Evolutionary conservation across 78 protist genomes (phyloP).

Genomic region (Tieghemostelium lacteum): DNA sequence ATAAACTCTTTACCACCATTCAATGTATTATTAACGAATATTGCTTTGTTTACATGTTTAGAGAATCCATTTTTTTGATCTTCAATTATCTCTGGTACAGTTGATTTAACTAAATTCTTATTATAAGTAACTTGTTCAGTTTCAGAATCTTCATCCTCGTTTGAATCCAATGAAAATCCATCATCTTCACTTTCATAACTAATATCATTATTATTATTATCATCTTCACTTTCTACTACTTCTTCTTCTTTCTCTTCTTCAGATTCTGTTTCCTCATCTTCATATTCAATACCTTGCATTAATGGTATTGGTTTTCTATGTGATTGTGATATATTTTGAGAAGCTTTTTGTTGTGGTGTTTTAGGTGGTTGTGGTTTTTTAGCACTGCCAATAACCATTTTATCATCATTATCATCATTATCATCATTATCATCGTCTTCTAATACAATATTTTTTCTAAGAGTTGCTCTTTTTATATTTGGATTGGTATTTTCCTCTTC

Average conservation of each 20-base stretch:
- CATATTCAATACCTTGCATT: neutral
- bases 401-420: too few species aligned
- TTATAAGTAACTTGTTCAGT: neutral
- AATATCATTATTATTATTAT: neutral
- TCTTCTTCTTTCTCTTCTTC: slow-evolving; percentile 12
- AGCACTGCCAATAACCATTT: too few species aligned
- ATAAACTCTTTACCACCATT: slow-evolving; percentile 7
- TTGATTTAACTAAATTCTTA: neutral
- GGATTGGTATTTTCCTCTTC: neutral
- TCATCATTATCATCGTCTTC: neutral
- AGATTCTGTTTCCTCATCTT: neutral
- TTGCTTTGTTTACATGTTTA: slow-evolving; percentile 1
- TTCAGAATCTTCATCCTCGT: slow-evolving; percentile 1
- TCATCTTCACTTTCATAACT: neutral
- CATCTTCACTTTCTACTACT: slow-evolving; percentile 2
- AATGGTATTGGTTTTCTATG: neutral
- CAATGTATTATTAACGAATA: neutral
- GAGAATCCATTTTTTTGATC: slow-evolving; percentile 60
- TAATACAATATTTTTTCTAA: neutral
- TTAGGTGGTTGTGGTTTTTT: neutral
- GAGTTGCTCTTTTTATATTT: neutral
- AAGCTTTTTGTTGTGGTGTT: neutral
- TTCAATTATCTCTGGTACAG: neutral
- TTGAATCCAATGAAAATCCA: neutral
- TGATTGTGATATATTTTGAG: neutral